phyloP scores from a whole-genome alignment of 371 early-diverging fungal species.

The Haplosporangium sp. region DNA sequence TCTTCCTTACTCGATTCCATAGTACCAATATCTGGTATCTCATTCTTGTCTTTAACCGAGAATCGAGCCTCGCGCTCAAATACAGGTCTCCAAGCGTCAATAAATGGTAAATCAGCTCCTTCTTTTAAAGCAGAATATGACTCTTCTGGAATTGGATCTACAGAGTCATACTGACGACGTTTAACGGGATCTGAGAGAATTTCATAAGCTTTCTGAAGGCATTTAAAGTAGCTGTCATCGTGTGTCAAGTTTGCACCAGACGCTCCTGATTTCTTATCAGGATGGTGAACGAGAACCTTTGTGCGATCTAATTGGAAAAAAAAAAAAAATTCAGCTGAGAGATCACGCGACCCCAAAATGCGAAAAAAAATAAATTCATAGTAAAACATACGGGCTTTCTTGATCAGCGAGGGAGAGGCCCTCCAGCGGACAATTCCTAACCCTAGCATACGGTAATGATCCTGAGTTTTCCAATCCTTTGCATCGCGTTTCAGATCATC shows the following conservation, averaged over 20 bases:
- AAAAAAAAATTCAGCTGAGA: neutral
- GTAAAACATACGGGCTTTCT: constrained; percentile 64
- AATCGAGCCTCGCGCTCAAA: constrained; percentile 89
- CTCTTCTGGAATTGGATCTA: constrained; percentile 81
- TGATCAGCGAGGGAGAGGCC: constrained; percentile 85
- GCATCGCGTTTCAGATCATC: constrained; percentile 75
- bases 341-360: neutral
- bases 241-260: constrained; percentile 47
- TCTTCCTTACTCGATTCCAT: constrained; percentile 78
- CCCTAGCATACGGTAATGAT: constrained; percentile 89
- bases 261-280: constrained; percentile 86
- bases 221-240: constrained; percentile 97
- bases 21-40: constrained; percentile 87
- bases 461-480: constrained; percentile 89
- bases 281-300: constrained; percentile 89
- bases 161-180: constrained; percentile 97
- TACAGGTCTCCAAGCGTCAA: constrained; percentile 85
- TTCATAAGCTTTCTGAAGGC: constrained; percentile 97
- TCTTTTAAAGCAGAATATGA: constrained; percentile 77
- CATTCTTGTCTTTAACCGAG: constrained; percentile 86
- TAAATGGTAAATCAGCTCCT: constrained; percentile 83
- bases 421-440: constrained; percentile 82
- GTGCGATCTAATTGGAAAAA: constrained; percentile 69
- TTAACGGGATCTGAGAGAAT: constrained; percentile 90
- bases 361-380: neutral